Percentiles rank a stretch among this genome's conserved stretches.
phyloP scores from a whole-genome alignment of 352 stramenopile genomes.

The Phytophthora sansomeana region DNA sequence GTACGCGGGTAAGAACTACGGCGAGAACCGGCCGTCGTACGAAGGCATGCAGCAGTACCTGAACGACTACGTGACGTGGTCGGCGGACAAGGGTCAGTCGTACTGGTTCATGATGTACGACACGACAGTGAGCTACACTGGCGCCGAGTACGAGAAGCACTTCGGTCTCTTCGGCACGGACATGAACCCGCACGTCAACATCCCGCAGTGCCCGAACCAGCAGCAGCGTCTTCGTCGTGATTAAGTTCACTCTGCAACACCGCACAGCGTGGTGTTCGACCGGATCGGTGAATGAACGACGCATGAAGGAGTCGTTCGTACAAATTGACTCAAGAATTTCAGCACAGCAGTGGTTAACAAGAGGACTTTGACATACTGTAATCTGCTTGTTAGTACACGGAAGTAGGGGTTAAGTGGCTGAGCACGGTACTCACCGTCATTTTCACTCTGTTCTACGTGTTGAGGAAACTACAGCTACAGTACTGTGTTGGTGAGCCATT shows the following conservation, averaged over 20 bases:
- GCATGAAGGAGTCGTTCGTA: background rate
- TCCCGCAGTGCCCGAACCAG: conserved; percentile 37
- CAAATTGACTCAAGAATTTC: background rate
- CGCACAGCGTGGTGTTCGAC: background rate
- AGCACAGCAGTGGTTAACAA: background rate
- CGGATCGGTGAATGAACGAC: background rate
- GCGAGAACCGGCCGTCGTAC: conserved; percentile 43
- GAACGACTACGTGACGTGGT: conserved; percentile 48
- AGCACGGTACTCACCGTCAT: too few relatives aligned
- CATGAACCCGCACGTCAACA: conserved; percentile 44
- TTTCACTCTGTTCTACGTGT: too few relatives aligned
- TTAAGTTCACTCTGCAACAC: conserved; percentile 9
- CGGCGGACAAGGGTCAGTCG: conserved; percentile 21
- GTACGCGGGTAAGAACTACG: conserved; percentile 36
- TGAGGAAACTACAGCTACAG: too few relatives aligned
- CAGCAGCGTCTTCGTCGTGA: conserved; percentile 23
- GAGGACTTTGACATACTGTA: too few relatives aligned
- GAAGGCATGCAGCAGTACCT: conserved; percentile 48
- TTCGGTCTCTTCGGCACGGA: conserved; percentile 61
- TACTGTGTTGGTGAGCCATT: too few relatives aligned
- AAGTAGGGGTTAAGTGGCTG: too few relatives aligned
- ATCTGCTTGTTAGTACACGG: too few relatives aligned
- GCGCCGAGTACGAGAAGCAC: conserved; percentile 57
- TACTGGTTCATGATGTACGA: conserved; percentile 80
- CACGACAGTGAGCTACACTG: conserved; percentile 51